Evolutionary conservation across 1,284 basidiomycete species (phyloP).

Genomic region (Ceratobasidium sp.): DNA sequence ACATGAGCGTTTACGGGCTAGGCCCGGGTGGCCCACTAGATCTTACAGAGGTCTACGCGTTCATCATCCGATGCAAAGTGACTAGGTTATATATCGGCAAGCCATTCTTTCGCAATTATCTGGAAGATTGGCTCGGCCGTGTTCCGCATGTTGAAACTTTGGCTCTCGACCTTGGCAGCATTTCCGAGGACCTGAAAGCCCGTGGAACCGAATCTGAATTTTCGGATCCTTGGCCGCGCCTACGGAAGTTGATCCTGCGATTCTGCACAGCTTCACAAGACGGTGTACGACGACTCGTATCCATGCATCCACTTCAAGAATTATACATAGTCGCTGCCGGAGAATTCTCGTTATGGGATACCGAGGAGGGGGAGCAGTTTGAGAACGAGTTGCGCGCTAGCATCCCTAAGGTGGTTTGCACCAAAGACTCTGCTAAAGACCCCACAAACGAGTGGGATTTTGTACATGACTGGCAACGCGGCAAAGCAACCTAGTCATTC

Average conservation of each 20-base stretch:
- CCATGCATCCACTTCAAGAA: neutral
- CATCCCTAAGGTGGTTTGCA: too few species aligned
- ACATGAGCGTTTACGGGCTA: neutral
- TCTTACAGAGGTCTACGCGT: neutral
- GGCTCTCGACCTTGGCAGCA: neutral
- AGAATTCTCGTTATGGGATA: too few species aligned
- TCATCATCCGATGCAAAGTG: neutral
- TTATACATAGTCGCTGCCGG: neutral
- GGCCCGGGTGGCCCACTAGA: neutral
- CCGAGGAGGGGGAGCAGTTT: too few species aligned
- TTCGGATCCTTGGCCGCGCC: neutral
- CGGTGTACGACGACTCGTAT: neutral
- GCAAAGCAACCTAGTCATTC: too few species aligned
- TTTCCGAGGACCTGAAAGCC: too few species aligned
- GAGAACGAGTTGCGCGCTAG: too few species aligned
- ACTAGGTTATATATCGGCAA: neutral
- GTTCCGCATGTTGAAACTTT: neutral
- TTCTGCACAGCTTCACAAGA: neutral
- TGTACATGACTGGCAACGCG: too few species aligned
- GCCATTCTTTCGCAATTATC: too few species aligned
- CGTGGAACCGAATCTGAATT: too few species aligned
- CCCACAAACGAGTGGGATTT: too few species aligned
- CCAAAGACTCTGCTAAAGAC: too few species aligned
- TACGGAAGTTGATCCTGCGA: neutral
- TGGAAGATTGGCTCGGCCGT: neutral